These are phyloP conservation scores for Dicorynia guianensis DNA, from an alignment of 306 rosid genomes.

Conservation along the genomic window DNA sequence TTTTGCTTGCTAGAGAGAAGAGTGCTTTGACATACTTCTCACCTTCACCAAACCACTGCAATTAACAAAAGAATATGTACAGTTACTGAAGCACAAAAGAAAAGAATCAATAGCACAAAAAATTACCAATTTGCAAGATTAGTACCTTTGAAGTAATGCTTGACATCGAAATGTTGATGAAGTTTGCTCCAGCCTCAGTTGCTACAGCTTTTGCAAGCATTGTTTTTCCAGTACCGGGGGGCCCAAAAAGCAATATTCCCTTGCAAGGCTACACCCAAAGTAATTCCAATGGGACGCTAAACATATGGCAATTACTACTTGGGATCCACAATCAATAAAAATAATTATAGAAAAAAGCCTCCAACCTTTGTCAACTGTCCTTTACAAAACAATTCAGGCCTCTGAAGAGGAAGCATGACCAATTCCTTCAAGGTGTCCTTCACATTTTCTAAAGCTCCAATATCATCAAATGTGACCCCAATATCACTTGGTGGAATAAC, in stretches of 20 bases:
- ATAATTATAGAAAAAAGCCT: conserved; percentile 12
- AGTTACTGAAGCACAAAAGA: conserved; percentile 33
- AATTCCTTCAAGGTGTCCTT: conserved; percentile 97
- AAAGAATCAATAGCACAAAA: conserved; percentile 14
- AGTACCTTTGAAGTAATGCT: conserved; percentile 93
- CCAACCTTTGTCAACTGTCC: conserved; percentile 96
- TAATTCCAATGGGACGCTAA: conserved; percentile 23
- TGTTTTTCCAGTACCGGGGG: conserved; percentile 97
- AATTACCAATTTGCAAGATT: conserved; percentile 5
- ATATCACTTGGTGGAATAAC: conserved; percentile 96
- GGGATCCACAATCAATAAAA: conserved; percentile 9
- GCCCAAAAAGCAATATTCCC: conserved; percentile 97
- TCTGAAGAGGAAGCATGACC: conserved; percentile 98
- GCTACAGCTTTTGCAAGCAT: conserved; percentile 99
- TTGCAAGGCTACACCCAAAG: conserved; percentile 83
- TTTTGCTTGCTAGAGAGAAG: conserved; percentile 96
- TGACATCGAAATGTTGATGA: conserved; percentile 94
- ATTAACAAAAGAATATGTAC: conserved; percentile 30
- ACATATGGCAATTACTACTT: conserved; percentile 25
- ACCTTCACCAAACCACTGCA: conserved; percentile 99
- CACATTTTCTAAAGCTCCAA: conserved; percentile 96
- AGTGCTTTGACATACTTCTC: conserved; percentile 96
- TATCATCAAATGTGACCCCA: conserved; percentile 93
- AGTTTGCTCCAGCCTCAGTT: conserved; percentile 99
- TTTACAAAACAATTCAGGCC: conserved; percentile 94